These are phyloP conservation scores for Trichomonas vaginalis DNA, from an alignment of 208 protist genomes.

Conservation along the genomic window DNA sequence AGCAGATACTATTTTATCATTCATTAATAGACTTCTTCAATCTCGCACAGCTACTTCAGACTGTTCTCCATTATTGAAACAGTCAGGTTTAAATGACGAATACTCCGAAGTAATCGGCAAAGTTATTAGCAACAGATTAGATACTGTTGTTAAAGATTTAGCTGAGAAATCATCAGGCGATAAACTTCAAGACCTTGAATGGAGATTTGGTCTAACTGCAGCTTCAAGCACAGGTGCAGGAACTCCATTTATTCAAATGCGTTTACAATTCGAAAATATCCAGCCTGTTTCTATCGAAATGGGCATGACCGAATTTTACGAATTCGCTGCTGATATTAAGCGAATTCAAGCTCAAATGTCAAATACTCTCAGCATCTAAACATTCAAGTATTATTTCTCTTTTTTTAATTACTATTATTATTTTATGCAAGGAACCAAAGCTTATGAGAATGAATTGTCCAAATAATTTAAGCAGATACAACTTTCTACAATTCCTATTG, in stretches of 20 bases:
- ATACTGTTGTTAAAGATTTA: neutral
- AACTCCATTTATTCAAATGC: neutral
- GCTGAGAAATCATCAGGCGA: neutral
- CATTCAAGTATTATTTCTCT: too few relatives aligned
- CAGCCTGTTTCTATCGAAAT: neutral
- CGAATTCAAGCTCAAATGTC: neutral
- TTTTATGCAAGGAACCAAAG: too few relatives aligned
- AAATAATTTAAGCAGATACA: too few relatives aligned
- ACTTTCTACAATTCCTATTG: too few relatives aligned
- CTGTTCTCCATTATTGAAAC: neutral
- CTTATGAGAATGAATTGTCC: too few relatives aligned
- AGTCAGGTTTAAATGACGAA: neutral
- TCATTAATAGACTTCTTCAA: neutral
- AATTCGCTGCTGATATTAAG: neutral
- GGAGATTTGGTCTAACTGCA: slow-evolving; percentile 4
- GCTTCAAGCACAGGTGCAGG: neutral
- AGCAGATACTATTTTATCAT: neutral
- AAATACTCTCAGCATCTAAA: neutral
- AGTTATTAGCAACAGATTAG: neutral
- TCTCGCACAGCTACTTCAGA: neutral
- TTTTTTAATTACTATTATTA: too few relatives aligned
- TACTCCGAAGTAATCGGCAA: neutral
- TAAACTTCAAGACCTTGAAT: neutral
- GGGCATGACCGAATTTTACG: slow-evolving; percentile 14
- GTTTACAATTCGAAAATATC: neutral